Evolutionary conservation across 768 basidiomycete species (phyloP).

Genomic region (Rhizopogon vesiculosus): DNA sequence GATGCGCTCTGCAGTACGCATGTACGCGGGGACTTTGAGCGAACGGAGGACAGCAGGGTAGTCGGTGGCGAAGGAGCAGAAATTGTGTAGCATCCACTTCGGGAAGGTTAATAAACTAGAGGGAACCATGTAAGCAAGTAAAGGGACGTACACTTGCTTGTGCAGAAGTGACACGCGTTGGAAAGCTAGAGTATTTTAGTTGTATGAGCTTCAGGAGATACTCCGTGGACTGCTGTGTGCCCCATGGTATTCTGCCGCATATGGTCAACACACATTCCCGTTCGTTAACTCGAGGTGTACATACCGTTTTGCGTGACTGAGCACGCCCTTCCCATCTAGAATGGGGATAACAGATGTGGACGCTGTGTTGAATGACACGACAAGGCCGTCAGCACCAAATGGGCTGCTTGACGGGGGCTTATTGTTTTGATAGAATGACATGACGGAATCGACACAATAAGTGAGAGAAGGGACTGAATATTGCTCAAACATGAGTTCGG

Average conservation of each 20-base stretch:
- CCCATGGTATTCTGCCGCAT: conserved; percentile 86
- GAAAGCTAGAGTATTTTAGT: conserved; percentile 92
- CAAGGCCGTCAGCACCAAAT: conserved; percentile 68
- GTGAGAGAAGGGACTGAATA: conserved; percentile 83
- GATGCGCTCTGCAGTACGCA: conserved; percentile 65
- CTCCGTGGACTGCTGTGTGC: conserved; percentile 84
- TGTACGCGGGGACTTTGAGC: conserved; percentile 59
- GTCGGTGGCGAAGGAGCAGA: conserved; percentile 79
- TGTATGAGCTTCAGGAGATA: conserved; percentile 91
- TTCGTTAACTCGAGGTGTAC: conserved; percentile 7
- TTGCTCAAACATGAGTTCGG: conserved; percentile 93
- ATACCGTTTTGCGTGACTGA: conserved; percentile 86
- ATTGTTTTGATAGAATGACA: conserved; percentile 88
- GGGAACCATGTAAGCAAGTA: background rate
- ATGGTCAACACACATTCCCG: background rate
- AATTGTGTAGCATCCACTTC: conserved; percentile 89
- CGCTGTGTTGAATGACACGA: conserved; percentile 88
- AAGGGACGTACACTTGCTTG: conserved; percentile 69
- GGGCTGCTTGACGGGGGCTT: conserved; percentile 30
- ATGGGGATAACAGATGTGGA: conserved; percentile 91
- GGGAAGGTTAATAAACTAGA: background rate
- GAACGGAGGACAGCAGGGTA: conserved; percentile 64
- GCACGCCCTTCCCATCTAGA: conserved; percentile 72
- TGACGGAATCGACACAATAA: conserved; percentile 85
- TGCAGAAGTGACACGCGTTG: conserved; percentile 68